These are phyloP conservation scores for Cucumis cinereus DNA, from an alignment of 306 rosid genomes.

Conservation along the genomic window DNA sequence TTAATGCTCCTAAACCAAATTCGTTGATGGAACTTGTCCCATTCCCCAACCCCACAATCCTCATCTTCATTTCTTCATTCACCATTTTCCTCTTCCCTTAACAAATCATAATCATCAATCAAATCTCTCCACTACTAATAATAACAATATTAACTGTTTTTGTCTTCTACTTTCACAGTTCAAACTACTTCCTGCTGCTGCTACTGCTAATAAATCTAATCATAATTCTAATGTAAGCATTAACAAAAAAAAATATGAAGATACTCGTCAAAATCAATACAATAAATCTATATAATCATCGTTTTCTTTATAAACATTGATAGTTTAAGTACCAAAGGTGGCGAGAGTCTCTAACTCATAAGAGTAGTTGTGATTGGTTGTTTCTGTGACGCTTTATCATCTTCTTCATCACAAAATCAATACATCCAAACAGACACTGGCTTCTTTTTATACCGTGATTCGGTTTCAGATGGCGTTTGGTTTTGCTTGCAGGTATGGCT, in stretches of 20 bases:
- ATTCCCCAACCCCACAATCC: not conserved
- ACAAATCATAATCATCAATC: not conserved
- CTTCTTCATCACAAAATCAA: not conserved
- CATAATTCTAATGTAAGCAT: not conserved
- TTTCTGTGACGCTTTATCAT: not conserved
- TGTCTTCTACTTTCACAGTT: not conserved
- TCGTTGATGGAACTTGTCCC: conserved; percentile 4
- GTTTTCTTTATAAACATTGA: not conserved
- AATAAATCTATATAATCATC: conserved; percentile 4
- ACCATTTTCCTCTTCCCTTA: not conserved
- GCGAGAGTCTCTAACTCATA: not conserved
- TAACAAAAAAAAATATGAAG: not conserved
- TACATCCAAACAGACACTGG: not conserved
- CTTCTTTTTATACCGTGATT: not conserved
- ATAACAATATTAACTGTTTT: not conserved
- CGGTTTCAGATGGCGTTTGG: not conserved
- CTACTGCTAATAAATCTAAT: not conserved
- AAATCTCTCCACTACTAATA: not conserved
- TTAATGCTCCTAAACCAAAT: not conserved
- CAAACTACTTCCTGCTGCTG: not conserved
- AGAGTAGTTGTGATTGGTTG: not conserved
- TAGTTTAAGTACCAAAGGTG: not conserved
- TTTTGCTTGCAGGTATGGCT: not conserved
- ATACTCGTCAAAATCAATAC: not conserved
- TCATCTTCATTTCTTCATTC: not conserved